phyloP scores from a whole-genome alignment of 768 basidiomycete species.

The Termitomyces sp. region DNA sequence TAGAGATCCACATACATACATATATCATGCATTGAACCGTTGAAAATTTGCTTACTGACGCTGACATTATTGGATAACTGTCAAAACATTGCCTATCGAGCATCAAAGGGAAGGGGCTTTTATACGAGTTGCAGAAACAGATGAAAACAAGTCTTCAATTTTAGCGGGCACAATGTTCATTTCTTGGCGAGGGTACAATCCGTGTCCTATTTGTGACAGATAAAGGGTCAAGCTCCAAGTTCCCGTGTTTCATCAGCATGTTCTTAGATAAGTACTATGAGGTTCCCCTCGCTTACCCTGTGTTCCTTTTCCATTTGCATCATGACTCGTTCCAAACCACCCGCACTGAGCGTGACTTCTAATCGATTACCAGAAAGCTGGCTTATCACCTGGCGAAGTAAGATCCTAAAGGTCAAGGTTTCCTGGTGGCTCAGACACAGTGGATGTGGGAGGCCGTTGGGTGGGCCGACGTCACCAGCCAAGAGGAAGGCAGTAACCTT shows the following conservation, averaged over 20 bases:
- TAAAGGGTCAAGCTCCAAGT: neutral
- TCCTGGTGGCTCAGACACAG: neutral
- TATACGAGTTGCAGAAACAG: neutral
- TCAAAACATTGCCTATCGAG: neutral
- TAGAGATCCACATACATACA: neutral
- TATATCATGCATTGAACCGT: neutral
- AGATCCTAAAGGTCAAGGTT: neutral
- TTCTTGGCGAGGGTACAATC: neutral
- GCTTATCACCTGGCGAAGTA: neutral
- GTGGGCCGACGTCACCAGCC: neutral
- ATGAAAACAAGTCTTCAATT: neutral
- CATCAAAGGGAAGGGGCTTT: neutral
- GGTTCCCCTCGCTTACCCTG: neutral
- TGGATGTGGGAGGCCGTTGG: neutral
- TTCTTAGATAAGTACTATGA: too few species aligned
- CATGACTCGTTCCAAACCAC: slow-evolving; percentile 10
- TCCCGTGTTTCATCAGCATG: neutral
- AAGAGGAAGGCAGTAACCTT: neutral
- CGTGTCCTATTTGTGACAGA: neutral
- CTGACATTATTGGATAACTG: neutral
- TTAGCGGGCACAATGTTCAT: neutral
- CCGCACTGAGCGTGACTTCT: slow-evolving; percentile 5
- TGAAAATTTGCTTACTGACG: neutral
- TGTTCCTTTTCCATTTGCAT: slow-evolving; percentile 11
- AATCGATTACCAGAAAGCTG: neutral